These are phyloP conservation scores for Diaporthe amygdali DNA, from an alignment of 2,329 filamentous ascomycete species.

Conservation along the genomic window DNA sequence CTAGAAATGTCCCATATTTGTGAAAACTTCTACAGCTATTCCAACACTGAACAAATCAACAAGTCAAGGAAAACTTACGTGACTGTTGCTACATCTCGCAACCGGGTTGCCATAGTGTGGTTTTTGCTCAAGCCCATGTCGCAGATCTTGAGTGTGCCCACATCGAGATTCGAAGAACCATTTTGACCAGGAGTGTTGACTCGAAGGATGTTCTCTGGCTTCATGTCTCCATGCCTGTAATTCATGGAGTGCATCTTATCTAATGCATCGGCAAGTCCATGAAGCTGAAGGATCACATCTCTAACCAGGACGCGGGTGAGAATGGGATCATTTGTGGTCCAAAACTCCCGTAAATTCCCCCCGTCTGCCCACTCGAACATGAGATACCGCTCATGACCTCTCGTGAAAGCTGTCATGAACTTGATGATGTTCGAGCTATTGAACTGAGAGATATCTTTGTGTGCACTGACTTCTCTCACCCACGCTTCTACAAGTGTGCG, in stretches of 20 bases:
- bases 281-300: not conserved
- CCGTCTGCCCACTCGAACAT: conserved; percentile 25
- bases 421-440: not conserved
- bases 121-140: conserved; percentile 11
- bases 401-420: not conserved
- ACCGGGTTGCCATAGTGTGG: conserved; percentile 18
- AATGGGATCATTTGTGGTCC: not conserved
- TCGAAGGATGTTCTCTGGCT: not conserved
- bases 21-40: no score
- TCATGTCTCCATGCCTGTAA: conserved; percentile 9
- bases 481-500: not conserved
- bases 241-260: not conserved
- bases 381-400: conserved; percentile 5
- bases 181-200: not conserved
- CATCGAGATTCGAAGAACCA: not conserved
- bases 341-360: conserved; percentile 20
- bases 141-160: not conserved
- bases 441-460: not conserved
- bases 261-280: conserved; percentile 12
- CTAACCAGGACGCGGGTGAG: not conserved
- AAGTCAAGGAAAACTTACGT: not conserved
- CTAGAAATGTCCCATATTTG: no score
- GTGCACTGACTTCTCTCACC: not conserved
- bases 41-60: not conserved
- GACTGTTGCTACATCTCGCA: not conserved